Conservation (phyloP, 768 basidiomycete species). For the Crepidotus variabilis region DNA sequence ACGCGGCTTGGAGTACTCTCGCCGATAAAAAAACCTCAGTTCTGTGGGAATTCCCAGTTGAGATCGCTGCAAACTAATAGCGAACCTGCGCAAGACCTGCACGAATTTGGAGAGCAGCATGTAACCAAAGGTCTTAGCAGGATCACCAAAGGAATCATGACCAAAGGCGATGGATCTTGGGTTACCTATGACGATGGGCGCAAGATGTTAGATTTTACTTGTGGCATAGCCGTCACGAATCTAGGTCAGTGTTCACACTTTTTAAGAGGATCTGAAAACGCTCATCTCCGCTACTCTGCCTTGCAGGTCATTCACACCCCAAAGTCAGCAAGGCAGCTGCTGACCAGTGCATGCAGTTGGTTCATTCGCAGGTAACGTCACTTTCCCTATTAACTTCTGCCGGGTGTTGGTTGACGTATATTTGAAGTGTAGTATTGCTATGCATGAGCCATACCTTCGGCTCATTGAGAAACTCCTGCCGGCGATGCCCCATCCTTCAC, state of each 20-base stretch:
- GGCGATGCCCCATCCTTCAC: conserved; percentile 84
- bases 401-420: background rate
- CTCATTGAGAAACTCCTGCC: conserved; percentile 85
- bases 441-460: conserved; percentile 80
- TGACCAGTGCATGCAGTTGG: conserved; percentile 79
- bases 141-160: conserved; percentile 54
- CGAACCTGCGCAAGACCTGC: conserved; percentile 21
- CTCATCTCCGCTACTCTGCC: background rate
- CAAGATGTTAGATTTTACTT: conserved; percentile 79
- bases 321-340: conserved; percentile 84
- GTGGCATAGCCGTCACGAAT: conserved; percentile 85
- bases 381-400: background rate
- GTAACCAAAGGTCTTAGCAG: conserved; percentile 44
- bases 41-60: background rate
- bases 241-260: conserved; percentile 47
- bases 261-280: background rate
- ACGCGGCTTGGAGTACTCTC: too few species aligned
- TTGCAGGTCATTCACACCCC: conserved; percentile 80
- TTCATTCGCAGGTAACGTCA: conserved; percentile 68
- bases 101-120: conserved; percentile 39
- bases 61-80: conserved; percentile 13
- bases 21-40: background rate
- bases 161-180: conserved; percentile 70
- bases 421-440: conserved; percentile 82
- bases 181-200: conserved; percentile 70